phyloP scores from a whole-genome alignment of 129 eudicot genomes.

The sunflower (Helianthus annuus) region HanXRQr2.0-SUNRISE NC_035434.2:3219545-3220044 shows the following conservation, averaged over 20 bases:
- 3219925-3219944: background rate
- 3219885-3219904: too few species aligned
- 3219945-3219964: too few species aligned
- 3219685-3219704: background rate
- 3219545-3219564: background rate
- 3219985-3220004: too few species aligned
- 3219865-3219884: background rate
- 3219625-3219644: background rate
- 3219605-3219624: background rate
- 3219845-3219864: background rate
- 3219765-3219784: conserved; percentile 76
- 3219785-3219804: conserved; percentile 81
- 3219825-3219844: conserved; percentile 80
- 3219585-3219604: background rate
- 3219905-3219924: background rate
- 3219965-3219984: too few species aligned
- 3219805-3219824: conserved; percentile 82
- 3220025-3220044: too few species aligned
- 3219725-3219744: conserved; percentile 27
- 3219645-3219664: conserved; percentile 1
- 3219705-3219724: background rate
- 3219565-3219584: background rate
- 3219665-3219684: background rate
- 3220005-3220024: too few species aligned
- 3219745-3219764: conserved; percentile 52